Conservation (phyloP, 2,329 filamentous ascomycete species). For the Pseudogymnoascus sp. region DNA sequence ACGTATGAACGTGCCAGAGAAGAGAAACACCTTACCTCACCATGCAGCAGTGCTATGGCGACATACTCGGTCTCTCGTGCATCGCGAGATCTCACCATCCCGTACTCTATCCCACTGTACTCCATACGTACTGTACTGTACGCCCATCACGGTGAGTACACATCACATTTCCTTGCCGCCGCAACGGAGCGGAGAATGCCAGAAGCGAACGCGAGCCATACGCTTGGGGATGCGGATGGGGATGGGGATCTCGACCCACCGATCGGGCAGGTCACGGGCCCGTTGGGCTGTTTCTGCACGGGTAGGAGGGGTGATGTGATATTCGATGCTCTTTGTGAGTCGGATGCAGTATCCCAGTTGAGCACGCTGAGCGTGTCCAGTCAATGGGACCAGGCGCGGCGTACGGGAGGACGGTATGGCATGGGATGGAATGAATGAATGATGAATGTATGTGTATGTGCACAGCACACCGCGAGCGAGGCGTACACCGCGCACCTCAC, state of each 20-base stretch:
- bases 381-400: too few species aligned
- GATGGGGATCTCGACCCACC: not conserved
- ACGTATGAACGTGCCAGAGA: not conserved
- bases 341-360: too few species aligned
- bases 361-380: too few species aligned
- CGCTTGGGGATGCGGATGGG: not conserved
- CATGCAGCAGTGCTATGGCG: not conserved
- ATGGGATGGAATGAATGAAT: too few species aligned
- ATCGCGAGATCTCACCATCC: not conserved
- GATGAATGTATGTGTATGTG: too few species aligned
- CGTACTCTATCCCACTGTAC: too few species aligned
- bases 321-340: too few species aligned
- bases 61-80: not conserved
- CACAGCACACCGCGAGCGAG: too few species aligned
- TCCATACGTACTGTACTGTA: too few species aligned
- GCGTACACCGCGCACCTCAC: not conserved
- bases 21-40: constrained; percentile 3
- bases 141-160: not conserved
- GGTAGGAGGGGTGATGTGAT: too few species aligned
- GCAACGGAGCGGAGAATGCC: not conserved
- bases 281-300: too few species aligned
- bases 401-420: too few species aligned
- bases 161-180: not conserved
- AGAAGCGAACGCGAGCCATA: not conserved
- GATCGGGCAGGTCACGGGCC: not conserved